These are phyloP conservation scores for Golubevia pallescens DNA, from an alignment of 1,284 basidiomycete species.

Conservation along the genomic window DNA sequence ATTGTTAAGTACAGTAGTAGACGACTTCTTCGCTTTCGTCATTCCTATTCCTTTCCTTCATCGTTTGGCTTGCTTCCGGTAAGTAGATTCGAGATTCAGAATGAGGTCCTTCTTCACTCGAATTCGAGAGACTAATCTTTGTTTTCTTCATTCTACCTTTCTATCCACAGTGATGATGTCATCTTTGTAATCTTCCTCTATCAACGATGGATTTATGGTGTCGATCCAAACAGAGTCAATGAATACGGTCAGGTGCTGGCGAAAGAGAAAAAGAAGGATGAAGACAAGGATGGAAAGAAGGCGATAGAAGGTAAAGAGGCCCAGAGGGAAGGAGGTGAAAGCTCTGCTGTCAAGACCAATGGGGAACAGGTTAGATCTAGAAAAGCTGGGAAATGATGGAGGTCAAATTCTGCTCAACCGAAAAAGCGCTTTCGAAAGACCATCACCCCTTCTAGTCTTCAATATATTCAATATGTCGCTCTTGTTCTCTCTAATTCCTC, in stretches of 20 bases:
- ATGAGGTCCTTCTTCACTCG: too few species aligned
- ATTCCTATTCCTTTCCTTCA: conserved; percentile 51
- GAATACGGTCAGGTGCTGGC: conserved; percentile 48
- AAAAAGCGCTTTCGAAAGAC: neutral
- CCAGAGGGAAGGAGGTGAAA: neutral
- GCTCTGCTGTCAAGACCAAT: neutral
- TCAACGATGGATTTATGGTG: conserved; percentile 46
- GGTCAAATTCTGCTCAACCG: neutral
- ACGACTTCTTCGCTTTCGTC: conserved; percentile 51
- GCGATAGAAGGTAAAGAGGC: conserved; percentile 4
- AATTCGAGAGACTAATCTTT: too few species aligned
- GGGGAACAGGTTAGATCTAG: neutral
- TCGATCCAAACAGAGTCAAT: conserved; percentile 41
- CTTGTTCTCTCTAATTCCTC: conserved; percentile 15
- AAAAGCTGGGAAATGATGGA: neutral
- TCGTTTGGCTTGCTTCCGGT: conserved; percentile 38
- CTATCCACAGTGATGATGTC: conserved; percentile 29
- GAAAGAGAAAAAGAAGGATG: conserved; percentile 3
- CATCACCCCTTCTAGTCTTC: neutral
- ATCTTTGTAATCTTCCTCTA: conserved; percentile 48
- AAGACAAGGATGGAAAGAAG: conserved; percentile 10
- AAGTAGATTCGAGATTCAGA: too few species aligned
- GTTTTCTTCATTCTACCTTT: too few species aligned
- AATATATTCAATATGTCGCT: conserved; percentile 2
- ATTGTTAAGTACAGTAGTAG: conserved; percentile 42